Evolutionary conservation across 2,329 filamentous ascomycete species (phyloP), one percentile per base, ranked within the genome.

Genomic region (Trichoderma semiorbis): DNA sequence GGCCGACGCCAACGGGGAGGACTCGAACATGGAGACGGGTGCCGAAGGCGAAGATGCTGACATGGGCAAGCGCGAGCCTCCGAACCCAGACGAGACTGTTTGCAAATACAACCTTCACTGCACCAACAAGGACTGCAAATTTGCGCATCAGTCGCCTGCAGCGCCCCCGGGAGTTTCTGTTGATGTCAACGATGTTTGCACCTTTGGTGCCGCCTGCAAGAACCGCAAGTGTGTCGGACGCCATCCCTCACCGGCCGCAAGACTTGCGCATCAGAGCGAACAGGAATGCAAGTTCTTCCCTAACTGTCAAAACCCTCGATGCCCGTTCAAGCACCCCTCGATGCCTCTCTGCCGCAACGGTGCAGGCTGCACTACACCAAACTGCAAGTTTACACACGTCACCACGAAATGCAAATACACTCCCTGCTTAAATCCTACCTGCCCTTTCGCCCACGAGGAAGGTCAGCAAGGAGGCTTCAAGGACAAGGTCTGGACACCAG

Each of bases 21-120:
- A 83, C 55, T 76, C 78, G 71, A 78, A 81, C 66, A 70, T 77
- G 11, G 82, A 82, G n/a, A 75, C 74, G 6, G 74, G 74, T 34
- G 80, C 77, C 16, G 85, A 85, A 36, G 84, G 83, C 66, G 87
- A 87, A 80, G 92, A 94, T 73, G 85, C 91, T 28, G 91, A 94
- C 61, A 90, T 89, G 85, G 84, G 80, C 75, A 85, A 82, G 82
- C 88, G 82, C 79, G 89, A 85, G 83, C 84, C 81, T 76, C 87
- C 78, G 47, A 89, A 86, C 77, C 84, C 85, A n/a, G 87, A 90
- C 7, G 89, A 93, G 63, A 92, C 86, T 16, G 85, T 95, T 73
- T 99, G 96, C 88, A 93, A 92, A 78, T 99, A 90, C 85, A 98
- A 98, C 83, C 85, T 96, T 69, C 86, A 89, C 74, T 99, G 96